Evolutionary conservation across 2,329 filamentous ascomycete genomes (phyloP).

Genomic region (Calonectria pseudoturangicola): DNA sequence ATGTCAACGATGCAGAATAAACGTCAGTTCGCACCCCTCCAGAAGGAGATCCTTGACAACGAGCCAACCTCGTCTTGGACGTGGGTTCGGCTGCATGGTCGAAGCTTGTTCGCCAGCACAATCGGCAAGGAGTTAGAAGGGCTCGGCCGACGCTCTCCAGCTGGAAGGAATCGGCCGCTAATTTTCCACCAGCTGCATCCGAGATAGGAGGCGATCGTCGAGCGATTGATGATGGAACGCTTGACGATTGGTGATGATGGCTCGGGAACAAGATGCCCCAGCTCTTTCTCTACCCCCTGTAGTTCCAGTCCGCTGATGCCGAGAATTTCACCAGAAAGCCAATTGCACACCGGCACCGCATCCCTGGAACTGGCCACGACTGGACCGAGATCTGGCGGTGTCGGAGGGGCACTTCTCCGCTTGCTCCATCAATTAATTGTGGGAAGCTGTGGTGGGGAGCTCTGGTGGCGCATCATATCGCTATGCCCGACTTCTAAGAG

Average conservation of each 20-base stretch:
- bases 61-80: constrained; percentile 1
- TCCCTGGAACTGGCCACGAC: constrained; percentile 37
- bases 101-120: constrained; percentile 25
- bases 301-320: constrained; percentile 4
- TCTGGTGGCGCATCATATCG: constrained; percentile 33
- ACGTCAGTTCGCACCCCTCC: constrained; percentile 17
- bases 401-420: constrained; percentile 30
- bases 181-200: constrained; percentile 27
- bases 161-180: constrained; percentile 23
- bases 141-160: constrained; percentile 20
- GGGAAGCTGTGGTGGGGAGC: constrained; percentile 43
- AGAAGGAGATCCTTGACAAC: not conserved
- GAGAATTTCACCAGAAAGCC: constrained; percentile 43
- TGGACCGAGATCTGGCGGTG: constrained; percentile 45
- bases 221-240: constrained; percentile 35
- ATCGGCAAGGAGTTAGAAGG: constrained; percentile 3
- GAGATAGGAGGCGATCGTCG: constrained; percentile 32
- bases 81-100: constrained; percentile 19
- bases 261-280: constrained; percentile 7
- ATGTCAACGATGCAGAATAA: constrained; percentile 2
- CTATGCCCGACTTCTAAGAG: constrained; percentile 28
- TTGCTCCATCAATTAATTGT: constrained; percentile 28
- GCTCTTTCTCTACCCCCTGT: not conserved
- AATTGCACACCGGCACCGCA: constrained; percentile 40
- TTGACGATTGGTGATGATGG: constrained; percentile 36